Percentiles rank a stretch among this genome's conserved stretches.
Conservation (phyloP, 2,329 filamentous ascomycete species). For the Podosphaera fusca region DNA sequence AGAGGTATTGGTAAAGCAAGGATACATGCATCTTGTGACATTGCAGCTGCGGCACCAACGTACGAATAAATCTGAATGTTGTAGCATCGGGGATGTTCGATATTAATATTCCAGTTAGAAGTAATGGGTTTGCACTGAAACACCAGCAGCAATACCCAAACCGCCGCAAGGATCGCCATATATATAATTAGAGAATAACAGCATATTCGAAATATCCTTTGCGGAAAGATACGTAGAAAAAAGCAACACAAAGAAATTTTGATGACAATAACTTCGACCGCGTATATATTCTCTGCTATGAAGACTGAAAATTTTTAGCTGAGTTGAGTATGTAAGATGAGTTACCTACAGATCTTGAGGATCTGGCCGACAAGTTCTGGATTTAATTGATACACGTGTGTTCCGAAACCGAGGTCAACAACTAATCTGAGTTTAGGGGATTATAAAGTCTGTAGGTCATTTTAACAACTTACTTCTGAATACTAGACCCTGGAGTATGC, state of each 20-base stretch:
- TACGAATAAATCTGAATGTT: not conserved
- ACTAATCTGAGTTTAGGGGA: not conserved
- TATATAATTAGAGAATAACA: slow-evolving; percentile 17
- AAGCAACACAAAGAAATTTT: slow-evolving; percentile 22
- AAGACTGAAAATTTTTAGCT: slow-evolving; percentile 9
- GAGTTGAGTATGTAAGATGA: not conserved
- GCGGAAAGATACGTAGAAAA: slow-evolving; percentile 21
- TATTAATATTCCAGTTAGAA: slow-evolving; percentile 18
- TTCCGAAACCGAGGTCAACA: not conserved
- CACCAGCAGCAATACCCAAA: slow-evolving; percentile 16
- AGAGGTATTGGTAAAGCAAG: slow-evolving; percentile 18
- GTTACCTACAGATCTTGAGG: not conserved
- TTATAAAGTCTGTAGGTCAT: too few relatives aligned
- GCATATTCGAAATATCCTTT: slow-evolving; percentile 11
- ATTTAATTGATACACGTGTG: not conserved
- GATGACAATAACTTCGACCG: slow-evolving; percentile 18
- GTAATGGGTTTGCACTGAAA: slow-evolving; percentile 20
- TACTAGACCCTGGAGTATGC: not conserved
- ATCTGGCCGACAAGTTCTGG: not conserved
- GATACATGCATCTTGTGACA: slow-evolving; percentile 21
- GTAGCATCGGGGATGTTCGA: not conserved
- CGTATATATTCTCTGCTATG: slow-evolving; percentile 19
- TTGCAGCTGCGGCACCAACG: not conserved
- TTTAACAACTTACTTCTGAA: not conserved
- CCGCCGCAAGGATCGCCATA: slow-evolving; percentile 13